These are phyloP conservation scores for Lactuca saligna DNA, from an alignment of 129 eudicot genomes.

Conservation along the genomic window DNA sequence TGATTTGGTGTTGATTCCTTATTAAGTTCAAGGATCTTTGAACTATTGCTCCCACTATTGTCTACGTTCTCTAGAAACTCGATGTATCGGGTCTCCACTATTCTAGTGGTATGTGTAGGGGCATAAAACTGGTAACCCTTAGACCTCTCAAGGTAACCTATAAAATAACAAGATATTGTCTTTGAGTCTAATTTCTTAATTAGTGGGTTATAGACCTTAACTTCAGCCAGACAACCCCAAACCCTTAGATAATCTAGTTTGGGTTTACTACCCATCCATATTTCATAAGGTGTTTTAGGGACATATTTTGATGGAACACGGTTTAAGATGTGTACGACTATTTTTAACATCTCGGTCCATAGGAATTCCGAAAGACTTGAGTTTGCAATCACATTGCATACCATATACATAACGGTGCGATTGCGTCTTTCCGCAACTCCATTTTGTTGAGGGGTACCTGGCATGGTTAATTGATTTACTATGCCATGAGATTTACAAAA, in stretches of 20 bases:
- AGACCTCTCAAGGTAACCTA: not conserved
- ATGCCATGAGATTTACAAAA: too few species aligned
- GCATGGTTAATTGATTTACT: too few species aligned
- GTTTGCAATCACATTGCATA: not conserved
- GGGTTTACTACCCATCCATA: too few species aligned
- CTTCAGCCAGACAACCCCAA: not conserved
- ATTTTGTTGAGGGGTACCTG: too few species aligned
- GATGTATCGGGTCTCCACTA: not conserved
- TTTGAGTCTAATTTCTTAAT: not conserved
- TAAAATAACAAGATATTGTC: not conserved
- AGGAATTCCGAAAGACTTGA: not conserved
- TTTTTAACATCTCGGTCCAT: slow-evolving; percentile 3
- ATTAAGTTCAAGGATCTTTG: too few species aligned
- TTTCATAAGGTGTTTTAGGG: too few species aligned
- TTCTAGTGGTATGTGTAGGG: not conserved
- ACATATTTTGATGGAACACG: too few species aligned
- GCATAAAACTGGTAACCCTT: not conserved
- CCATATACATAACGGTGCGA: not conserved
- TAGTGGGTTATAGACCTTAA: not conserved
- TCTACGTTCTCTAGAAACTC: not conserved
- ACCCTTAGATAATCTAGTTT: not conserved
- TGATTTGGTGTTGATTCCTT: too few species aligned
- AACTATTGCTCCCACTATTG: not conserved
- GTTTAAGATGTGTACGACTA: not conserved
- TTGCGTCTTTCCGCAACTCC: too few species aligned